Evolutionary conservation across 768 basidiomycete genomes (phyloP).

Genomic region (Boletus tylopilopsis): DNA sequence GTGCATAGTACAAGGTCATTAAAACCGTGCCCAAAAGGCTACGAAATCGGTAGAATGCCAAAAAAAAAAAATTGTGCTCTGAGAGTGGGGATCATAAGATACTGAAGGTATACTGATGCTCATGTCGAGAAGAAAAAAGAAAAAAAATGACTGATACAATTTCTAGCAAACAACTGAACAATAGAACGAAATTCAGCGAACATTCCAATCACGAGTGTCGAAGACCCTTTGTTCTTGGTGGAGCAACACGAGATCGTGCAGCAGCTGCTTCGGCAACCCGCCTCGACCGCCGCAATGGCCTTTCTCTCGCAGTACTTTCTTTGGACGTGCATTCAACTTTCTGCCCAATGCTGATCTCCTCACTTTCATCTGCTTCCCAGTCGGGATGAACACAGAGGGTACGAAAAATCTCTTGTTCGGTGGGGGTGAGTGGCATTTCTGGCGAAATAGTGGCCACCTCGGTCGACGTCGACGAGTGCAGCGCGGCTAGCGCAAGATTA

Average conservation of each 20-base stretch:
- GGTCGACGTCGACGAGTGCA: constrained; percentile 18
- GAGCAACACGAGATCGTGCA: constrained; percentile 43
- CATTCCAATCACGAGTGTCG: constrained; percentile 23
- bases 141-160: constrained; percentile 23
- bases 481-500: constrained; percentile 28
- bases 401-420: constrained; percentile 69
- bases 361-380: constrained; percentile 40
- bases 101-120: constrained; percentile 23
- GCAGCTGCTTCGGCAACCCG: constrained; percentile 60
- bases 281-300: constrained; percentile 48
- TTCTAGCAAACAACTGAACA: constrained; percentile 18
- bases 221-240: constrained; percentile 26
- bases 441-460: constrained; percentile 8
- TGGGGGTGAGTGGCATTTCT: constrained; percentile 56
- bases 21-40: constrained; percentile 10
- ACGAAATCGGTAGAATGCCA: constrained; percentile 12
- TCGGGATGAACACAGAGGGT: constrained; percentile 58
- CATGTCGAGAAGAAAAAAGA: too few relatives aligned
- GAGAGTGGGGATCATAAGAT: constrained; percentile 26
- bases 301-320: constrained; percentile 4
- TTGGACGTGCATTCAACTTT: constrained; percentile 4
- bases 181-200: constrained; percentile 11
- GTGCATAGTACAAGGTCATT: constrained; percentile 15
- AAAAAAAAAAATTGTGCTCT: constrained; percentile 10
- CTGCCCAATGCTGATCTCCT: constrained; percentile 7